Base-by-base conservation (phyloP, 306 rosid species). In the Potentilla sterilis region DNA sequence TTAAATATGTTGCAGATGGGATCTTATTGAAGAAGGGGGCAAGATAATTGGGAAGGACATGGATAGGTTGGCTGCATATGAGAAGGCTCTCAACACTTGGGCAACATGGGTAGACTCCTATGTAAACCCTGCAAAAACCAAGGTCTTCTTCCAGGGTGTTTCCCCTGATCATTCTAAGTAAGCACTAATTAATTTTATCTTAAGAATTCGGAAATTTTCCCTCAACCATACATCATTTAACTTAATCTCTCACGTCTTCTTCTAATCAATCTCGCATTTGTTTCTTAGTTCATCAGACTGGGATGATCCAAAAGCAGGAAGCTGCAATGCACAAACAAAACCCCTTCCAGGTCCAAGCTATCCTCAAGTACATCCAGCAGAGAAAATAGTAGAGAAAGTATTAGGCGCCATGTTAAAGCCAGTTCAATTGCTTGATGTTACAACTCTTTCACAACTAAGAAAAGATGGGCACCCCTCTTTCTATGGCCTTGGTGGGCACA, bases 161-260 rank as follows among this genome's bases (percentile, higher is more conserved):
- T 93, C 97, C 51, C 98, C 98, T 0, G 97, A 91, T 59, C 98
- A 93, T 69, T 1, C 32, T 4, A 74, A 88, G 98, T 87, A 85
- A 80, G 86, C 65, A 46, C 14, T 28, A 32, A 0, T 19, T 35
- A 2, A 15, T 6, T 15, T 32, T 37, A 35, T 15, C 64, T 58
- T 24, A 9, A 58, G 9, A 6, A 9, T 58, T 58, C 6, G 15
- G 64, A n/a, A 32, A 28, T 28, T 28, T 28, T 28, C 28, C 28
- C 28, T 28, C 28, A 28, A 28, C 28, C 28, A 2, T 51, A 51
- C 58, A 51, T 51, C 6, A 8, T 46, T 51, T 51, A 19, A 11
- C 34, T 34, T 18, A 42, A 19, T 74, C 18, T 73, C 28, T 19
- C 9, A 58, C 3, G 34, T 22, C 40, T 64, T 24, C 22, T n/a